Conservation (phyloP, 805 yeast genomes). For the Lachancea lanzarotensis region DNA sequence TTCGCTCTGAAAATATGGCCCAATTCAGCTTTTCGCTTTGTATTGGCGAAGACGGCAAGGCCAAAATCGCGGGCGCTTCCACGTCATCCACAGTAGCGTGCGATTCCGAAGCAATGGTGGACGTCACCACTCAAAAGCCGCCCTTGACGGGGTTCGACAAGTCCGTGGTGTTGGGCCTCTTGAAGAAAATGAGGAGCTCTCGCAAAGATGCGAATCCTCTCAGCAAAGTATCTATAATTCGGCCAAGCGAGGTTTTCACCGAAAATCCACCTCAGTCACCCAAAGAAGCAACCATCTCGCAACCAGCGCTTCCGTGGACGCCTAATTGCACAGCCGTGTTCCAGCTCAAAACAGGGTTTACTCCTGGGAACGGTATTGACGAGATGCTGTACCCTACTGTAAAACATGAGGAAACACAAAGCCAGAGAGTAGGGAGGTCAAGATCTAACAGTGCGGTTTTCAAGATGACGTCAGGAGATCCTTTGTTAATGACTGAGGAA, state of each 20-base stretch:
- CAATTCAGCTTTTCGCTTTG: conserved; percentile 24
- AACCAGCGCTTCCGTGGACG: conserved; percentile 19
- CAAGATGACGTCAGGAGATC: conserved; percentile 30
- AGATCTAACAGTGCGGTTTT: conserved; percentile 23
- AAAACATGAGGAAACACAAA: conserved; percentile 6
- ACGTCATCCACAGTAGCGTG: neutral
- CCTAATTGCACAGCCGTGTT: conserved; percentile 19
- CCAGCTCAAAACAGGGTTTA: conserved; percentile 22
- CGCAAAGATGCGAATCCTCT: neutral
- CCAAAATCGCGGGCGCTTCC: conserved; percentile 21
- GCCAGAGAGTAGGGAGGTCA: neutral
- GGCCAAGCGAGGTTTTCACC: conserved; percentile 9
- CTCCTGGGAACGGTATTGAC: conserved; percentile 23
- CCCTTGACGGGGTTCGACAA: conserved; percentile 18
- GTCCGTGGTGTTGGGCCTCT: conserved; percentile 22
- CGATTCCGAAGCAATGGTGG: neutral
- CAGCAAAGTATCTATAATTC: conserved; percentile 3
- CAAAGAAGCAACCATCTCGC: conserved; percentile 11
- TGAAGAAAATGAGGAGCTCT: conserved; percentile 26
- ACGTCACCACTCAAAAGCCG: neutral
- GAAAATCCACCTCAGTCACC: conserved; percentile 11
- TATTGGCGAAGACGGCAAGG: conserved; percentile 31
- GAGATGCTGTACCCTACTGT: conserved; percentile 14
- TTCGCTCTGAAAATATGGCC: neutral
- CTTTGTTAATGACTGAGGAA: conserved; percentile 28